Percentiles rank a stretch among this genome's conserved stretches.
Evolutionary conservation across 148 eudicot species (phyloP).

Genomic region (Dysphania ambrosioides): DNA sequence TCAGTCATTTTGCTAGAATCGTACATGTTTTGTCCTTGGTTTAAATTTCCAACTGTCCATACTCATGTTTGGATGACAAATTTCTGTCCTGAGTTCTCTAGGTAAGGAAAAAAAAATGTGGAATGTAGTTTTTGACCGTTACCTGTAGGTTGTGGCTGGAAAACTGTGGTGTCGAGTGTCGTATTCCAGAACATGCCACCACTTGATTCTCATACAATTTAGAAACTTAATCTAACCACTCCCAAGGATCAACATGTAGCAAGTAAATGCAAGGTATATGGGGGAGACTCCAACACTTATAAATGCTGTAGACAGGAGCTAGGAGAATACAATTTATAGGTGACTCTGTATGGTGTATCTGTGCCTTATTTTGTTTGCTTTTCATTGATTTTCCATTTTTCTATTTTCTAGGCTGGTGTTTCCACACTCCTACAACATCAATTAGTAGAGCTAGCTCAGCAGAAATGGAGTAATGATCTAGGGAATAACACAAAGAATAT

Average conservation of each 20-base stretch:
- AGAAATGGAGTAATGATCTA: slow-evolving; percentile 33
- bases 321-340: neutral
- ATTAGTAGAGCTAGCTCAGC: slow-evolving; percentile 61
- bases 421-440: slow-evolving; percentile 74
- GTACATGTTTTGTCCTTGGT: neutral
- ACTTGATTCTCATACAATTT: neutral
- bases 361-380: neutral
- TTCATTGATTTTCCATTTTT: neutral
- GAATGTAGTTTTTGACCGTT: neutral
- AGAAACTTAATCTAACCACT: neutral
- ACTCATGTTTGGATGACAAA: neutral
- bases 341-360: neutral
- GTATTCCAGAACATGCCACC: neutral
- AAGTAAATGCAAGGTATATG: neutral
- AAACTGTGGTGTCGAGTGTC: neutral
- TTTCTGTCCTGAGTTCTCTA: neutral
- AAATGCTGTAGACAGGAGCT: neutral
- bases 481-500: slow-evolving; percentile 39
- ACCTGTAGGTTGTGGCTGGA: neutral
- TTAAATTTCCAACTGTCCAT: neutral
- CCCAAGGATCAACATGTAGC: neutral
- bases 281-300: neutral
- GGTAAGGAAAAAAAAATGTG: neutral
- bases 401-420: slow-evolving; percentile 67
- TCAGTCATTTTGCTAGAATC: neutral